Evolutionary conservation across 2,329 filamentous ascomycete species (phyloP).

Genomic region (Paraconiothyrium brasiliense): DNA sequence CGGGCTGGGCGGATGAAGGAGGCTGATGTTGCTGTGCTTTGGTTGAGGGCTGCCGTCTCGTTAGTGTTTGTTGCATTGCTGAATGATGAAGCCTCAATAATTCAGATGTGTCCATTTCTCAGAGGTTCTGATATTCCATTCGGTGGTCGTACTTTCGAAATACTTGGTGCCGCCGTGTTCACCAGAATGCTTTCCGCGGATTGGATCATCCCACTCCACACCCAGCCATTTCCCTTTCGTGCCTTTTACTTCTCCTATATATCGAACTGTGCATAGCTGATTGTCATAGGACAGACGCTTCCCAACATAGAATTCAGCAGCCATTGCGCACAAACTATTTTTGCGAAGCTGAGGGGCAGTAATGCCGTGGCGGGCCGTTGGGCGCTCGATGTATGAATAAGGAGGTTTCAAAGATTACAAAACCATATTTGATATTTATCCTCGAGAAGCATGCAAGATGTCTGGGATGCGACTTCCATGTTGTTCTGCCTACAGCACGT

Average conservation of each 20-base stretch:
- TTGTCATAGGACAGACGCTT: slow-evolving; percentile 83
- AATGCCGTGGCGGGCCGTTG: not conserved
- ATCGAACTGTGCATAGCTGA: slow-evolving; percentile 84
- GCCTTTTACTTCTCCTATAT: slow-evolving; percentile 78
- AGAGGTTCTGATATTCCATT: slow-evolving; percentile 56
- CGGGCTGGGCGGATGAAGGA: slow-evolving; percentile 88
- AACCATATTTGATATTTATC: not conserved
- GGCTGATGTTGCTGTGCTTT: slow-evolving; percentile 71
- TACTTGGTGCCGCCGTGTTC: slow-evolving; percentile 81
- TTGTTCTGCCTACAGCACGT: slow-evolving; percentile 13
- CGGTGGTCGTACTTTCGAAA: slow-evolving; percentile 78
- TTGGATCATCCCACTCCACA: slow-evolving; percentile 93
- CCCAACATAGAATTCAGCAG: slow-evolving; percentile 61
- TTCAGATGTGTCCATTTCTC: not conserved
- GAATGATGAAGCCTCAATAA: not conserved
- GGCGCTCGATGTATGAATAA: slow-evolving; percentile 12
- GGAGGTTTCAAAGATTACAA: not conserved
- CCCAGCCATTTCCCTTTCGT: slow-evolving; percentile 87
- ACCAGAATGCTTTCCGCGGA: slow-evolving; percentile 89
- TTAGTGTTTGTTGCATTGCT: slow-evolving; percentile 11
- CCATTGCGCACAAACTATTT: slow-evolving; percentile 34
- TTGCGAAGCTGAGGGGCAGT: slow-evolving; percentile 15
- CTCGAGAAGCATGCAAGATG: not conserved
- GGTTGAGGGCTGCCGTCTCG: slow-evolving; percentile 63
- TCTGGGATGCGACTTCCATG: not conserved